Percentiles rank a stretch among this genome's conserved stretches.
phyloP scores from a whole-genome alignment of 768 basidiomycete species.

The Cystofilobasidium bisporidii region DNA sequence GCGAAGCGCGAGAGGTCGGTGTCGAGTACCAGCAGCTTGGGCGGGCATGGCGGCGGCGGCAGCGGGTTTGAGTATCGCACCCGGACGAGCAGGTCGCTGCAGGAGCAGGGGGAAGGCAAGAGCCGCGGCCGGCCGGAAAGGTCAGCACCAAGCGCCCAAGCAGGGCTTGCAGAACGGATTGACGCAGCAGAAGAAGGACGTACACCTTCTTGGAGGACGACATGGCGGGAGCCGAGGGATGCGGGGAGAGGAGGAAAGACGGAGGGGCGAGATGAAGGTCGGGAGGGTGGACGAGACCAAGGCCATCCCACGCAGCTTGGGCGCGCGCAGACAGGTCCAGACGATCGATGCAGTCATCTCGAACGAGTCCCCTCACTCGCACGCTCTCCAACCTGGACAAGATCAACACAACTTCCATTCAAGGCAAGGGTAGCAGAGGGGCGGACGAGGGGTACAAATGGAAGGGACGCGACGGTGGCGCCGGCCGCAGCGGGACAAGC shows the following conservation, averaged over 20 bases:
- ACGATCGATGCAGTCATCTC: too few relatives aligned
- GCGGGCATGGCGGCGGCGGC: slow-evolving; percentile 92
- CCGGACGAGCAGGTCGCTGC: slow-evolving; percentile 68
- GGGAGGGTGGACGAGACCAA: not conserved
- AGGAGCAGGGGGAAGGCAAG: not conserved
- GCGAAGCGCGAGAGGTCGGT: slow-evolving; percentile 83
- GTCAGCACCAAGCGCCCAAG: not conserved
- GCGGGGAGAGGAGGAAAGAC: not conserved
- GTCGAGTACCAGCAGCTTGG: slow-evolving; percentile 84
- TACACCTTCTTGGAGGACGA: slow-evolving; percentile 9
- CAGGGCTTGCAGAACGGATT: not conserved
- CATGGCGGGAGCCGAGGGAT: not conserved
- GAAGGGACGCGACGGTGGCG: too few relatives aligned
- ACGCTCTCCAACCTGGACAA: too few relatives aligned
- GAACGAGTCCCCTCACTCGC: too few relatives aligned
- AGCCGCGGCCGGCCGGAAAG: not conserved
- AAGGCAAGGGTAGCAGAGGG: too few relatives aligned
- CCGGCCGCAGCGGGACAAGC: too few relatives aligned
- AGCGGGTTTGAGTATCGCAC: slow-evolving; percentile 91
- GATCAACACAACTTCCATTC: too few relatives aligned
- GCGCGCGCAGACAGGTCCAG: too few relatives aligned
- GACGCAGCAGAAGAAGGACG: not conserved
- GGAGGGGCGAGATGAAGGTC: not conserved
- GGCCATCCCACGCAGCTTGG: too few relatives aligned
- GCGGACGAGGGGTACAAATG: too few relatives aligned